phyloP scores from a whole-genome alignment of 306 rosid genomes.

The Malus fusca region DNA sequence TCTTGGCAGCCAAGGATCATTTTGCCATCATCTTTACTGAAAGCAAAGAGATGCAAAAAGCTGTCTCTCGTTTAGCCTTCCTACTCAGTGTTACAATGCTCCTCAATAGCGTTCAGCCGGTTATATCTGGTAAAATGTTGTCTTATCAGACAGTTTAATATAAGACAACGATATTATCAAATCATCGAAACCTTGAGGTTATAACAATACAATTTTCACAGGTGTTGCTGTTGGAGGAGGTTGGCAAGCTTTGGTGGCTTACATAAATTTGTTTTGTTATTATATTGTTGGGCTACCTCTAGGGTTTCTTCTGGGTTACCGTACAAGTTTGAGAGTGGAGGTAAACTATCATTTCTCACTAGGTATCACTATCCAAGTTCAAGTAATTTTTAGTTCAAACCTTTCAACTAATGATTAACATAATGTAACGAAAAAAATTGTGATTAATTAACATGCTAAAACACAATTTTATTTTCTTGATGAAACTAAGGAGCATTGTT shows the following conservation, averaged over 20 bases:
- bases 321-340: constrained; percentile 51
- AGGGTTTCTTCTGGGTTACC: constrained; percentile 83
- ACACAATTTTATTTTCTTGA: not conserved
- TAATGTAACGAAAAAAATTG: not conserved
- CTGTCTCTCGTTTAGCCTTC: constrained; percentile 70
- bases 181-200: not conserved
- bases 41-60: constrained; percentile 64
- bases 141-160: not conserved
- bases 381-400: not conserved
- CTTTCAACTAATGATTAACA: not conserved
- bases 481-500: not conserved
- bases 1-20: constrained; percentile 50
- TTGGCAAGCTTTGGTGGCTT: constrained; percentile 94
- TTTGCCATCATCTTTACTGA: constrained; percentile 71
- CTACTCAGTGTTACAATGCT: constrained; percentile 86
- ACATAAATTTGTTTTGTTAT: constrained; percentile 77
- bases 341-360: constrained; percentile 28
- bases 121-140: constrained; percentile 57
- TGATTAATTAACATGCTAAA: not conserved
- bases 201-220: constrained; percentile 15
- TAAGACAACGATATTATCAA: not conserved
- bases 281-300: constrained; percentile 77
- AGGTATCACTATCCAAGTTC: not conserved
- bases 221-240: constrained; percentile 99
- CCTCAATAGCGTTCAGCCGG: constrained; percentile 85